Evolutionary conservation across 345 rosid genomes (phyloP), one percentile per base, ranked within the genome.

Genomic region (Linum trigynum): DNA sequence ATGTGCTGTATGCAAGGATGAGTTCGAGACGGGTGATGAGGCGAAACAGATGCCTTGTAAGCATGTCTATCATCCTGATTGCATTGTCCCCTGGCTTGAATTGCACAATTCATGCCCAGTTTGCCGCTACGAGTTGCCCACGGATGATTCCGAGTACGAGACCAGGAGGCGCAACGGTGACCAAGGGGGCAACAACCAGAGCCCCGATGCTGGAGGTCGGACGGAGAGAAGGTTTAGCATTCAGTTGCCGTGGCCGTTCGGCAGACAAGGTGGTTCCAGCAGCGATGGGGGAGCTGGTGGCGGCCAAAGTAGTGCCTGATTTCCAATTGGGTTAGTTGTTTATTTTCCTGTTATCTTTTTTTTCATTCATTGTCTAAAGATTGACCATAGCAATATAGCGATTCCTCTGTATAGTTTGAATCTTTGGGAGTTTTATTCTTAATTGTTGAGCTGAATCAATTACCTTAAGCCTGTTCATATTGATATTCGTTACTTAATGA

Each of bases 31-130:
- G 39, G 77, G 74, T 4, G 68, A 56, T 50, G 80, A 81, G 67
- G 85, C 71, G 10, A 81, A 72, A 65, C 82, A 76, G 41, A 78
- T 81, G 85, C 85, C 85, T 17, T 81, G 85, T 63, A 76, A 81
- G 74, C 85, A 81, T 62, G 45, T 78, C 7, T 81, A 78, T 59
- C 85, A 81, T 45, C 17, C 65, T 0, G 80, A 76, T 57, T 81
- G 85, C 50, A 67, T 81, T 37, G 45, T 75, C 40, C 85, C 85
- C 0, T 81, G 85, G 85, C 77, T 81, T 5, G 66, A 81, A 16
- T 42, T 81, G 78, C 85, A 81, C 59, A 81, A 74, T 69, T 74
- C 85, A 1, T 81, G 85, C 61, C 85, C 82, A 0, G 82, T 81
- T 57, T 81, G 85, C 62, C 82, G 85, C 23, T 63, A 74, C n/a